Evolutionary conservation across 371 early-diverging fungal genomes (phyloP), one percentile per base, ranked within the genome.

Genomic region (Mortierella sp.): DNA sequence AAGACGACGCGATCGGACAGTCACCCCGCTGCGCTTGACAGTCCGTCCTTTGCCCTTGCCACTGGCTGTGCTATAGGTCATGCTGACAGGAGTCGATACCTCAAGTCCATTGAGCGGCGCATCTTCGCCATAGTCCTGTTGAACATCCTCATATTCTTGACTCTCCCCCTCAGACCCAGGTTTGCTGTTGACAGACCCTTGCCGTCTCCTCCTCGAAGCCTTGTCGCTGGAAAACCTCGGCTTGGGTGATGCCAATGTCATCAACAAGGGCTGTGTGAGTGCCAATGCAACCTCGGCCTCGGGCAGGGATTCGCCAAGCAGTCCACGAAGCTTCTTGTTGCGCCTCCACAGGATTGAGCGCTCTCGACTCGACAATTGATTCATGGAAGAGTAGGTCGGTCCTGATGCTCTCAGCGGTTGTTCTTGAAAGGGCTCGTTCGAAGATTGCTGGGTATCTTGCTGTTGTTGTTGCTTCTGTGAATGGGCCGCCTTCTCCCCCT

Each of bases 271-370:
- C 4, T 50, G 45, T 4, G 77, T 76, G 58, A 76, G 40, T 0
- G 77, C 69, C n/a, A 43, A 13, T 0, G 69, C 77, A 0, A 76
- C 77, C 24, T 60, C 65, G 2, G 62, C 34, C 43, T 76, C 77
- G 3, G 69, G 65, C 14, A 76, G 17, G 6, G 77, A 54, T 39
- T 76, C 65, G 14, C 77, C 77, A 0, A 76, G 27, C 3, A 76
- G 29, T 2, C 46, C 69, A 17, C 58, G 40, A 9, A 76, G 59
- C 29, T 76, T 76, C 61, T 69, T 76, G 65, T 54, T 76, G 12
- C 77, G 54, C 19, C 68, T 68, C 77, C 69, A 76, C 0, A 76
- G 62, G 10, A 65, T 47, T 0, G 69, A 41, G 21, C 77, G 56
- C 24, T 76, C 63, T 24, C 41, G 19, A 28, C 57, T n/a, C 10